Evolutionary conservation across 1,284 basidiomycete species (phyloP).

Genomic region (Cutaneotrichosporon dermatis): DNA sequence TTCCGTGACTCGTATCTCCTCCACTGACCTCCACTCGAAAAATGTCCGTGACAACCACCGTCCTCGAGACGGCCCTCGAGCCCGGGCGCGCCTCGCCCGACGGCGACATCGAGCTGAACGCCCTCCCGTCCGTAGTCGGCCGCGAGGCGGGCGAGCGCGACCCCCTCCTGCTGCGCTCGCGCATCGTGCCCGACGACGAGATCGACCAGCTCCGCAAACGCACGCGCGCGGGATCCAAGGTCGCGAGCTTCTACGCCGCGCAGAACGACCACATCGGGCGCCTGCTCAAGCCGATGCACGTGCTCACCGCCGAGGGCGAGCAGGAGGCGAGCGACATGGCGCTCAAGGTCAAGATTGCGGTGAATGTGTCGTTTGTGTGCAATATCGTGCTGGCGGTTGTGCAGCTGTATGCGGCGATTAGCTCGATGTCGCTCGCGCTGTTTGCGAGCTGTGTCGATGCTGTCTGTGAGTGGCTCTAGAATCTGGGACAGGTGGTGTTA

Average conservation of each 20-base stretch:
- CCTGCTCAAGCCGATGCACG: constrained; percentile 82
- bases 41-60: background rate
- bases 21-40: background rate
- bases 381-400: constrained; percentile 62
- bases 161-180: constrained; percentile 47
- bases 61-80: background rate
- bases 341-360: constrained; percentile 75
- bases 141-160: constrained; percentile 48
- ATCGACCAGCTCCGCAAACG: constrained; percentile 33
- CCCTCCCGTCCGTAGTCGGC: constrained; percentile 26
- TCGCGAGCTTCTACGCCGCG: constrained; percentile 62
- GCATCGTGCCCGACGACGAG: constrained; percentile 46
- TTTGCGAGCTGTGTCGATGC: constrained; percentile 86
- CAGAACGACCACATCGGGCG: constrained; percentile 85
- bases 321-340: constrained; percentile 35
- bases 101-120: constrained; percentile 38
- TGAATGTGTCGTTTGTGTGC: constrained; percentile 72
- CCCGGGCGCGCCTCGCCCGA: background rate
- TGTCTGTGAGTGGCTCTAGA: constrained; percentile 24
- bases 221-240: constrained; percentile 34
- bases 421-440: constrained; percentile 76
- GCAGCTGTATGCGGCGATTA: constrained; percentile 70
- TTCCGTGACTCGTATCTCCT: too few species aligned
- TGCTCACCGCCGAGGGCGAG: constrained; percentile 47
- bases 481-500: too few species aligned